These are phyloP conservation scores for Parastagonospora nodorum DNA, from an alignment of 2,329 filamentous ascomycete genomes.

Conservation along the genomic window DNA sequence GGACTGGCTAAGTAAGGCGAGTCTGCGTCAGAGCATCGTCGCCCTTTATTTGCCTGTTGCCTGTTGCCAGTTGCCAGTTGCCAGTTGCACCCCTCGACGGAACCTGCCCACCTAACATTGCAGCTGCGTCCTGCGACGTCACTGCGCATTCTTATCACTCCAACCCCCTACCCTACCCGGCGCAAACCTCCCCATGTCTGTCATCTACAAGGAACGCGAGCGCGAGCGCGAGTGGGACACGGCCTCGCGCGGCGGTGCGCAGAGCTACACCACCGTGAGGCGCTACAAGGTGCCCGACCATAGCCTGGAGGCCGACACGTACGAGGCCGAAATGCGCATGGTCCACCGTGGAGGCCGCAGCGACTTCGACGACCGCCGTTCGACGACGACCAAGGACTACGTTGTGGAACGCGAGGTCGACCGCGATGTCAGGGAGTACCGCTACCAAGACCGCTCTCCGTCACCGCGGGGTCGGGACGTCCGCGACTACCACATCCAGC, in stretches of 20 bases:
- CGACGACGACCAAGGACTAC: constrained; percentile 43
- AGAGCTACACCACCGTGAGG: constrained; percentile 61
- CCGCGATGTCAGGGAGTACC: constrained; percentile 45
- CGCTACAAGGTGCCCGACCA: constrained; percentile 62
- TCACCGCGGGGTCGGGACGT: constrained; percentile 53
- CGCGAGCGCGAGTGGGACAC: constrained; percentile 54
- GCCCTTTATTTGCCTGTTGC: background rate
- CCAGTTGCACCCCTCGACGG: background rate
- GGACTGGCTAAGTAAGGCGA: constrained; percentile 23
- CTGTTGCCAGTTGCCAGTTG: no score
- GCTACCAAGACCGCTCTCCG: constrained; percentile 44
- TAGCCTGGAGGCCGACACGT: constrained; percentile 48
- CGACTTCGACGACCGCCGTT: constrained; percentile 39
- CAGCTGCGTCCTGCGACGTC: constrained; percentile 3
- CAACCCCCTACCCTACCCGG: constrained; percentile 2
- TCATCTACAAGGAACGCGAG: constrained; percentile 50
- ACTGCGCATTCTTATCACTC: constrained; percentile 1
- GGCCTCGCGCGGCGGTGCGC: constrained; percentile 41
- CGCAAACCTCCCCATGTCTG: constrained; percentile 47
- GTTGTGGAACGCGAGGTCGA: constrained; percentile 31
- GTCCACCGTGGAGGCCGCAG: constrained; percentile 46
- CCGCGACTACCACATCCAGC: constrained; percentile 58
- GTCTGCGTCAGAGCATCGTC: constrained; percentile 8
- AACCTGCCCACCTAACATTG: constrained; percentile 3
- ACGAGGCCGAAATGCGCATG: constrained; percentile 57